A percentile compares a stretch with the other conserved stretches of the same genome.
phyloP scores from a whole-genome alignment of 495 filamentous ascomycete species.

The Hypoxylon fragiforme region DNA sequence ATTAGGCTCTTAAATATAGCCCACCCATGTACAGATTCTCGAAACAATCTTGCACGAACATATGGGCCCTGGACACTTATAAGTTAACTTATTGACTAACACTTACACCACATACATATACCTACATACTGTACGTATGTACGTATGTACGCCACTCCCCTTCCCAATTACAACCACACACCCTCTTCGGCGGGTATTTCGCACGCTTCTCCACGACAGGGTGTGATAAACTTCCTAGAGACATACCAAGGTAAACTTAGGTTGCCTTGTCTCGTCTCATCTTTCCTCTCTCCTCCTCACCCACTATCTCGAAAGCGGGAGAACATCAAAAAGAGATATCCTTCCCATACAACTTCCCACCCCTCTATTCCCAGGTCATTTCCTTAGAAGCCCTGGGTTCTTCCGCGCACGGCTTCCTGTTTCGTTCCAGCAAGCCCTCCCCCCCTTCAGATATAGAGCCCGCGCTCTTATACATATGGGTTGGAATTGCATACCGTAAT shows the following conservation, averaged over 20 bases:
- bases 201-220: constrained; percentile 25
- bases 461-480: constrained; percentile 30
- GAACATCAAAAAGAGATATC: not conserved
- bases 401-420: constrained; percentile 28
- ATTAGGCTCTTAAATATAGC: constrained; percentile 18
- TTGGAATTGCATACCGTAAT: constrained; percentile 28
- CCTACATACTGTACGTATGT: too few species aligned
- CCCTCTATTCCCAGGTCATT: constrained; percentile 26
- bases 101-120: not conserved
- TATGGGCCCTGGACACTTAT: constrained; percentile 15
- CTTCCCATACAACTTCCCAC: constrained; percentile 9
- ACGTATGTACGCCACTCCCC: too few species aligned
- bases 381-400: too few species aligned
- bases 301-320: too few species aligned
- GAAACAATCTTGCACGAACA: constrained; percentile 26
- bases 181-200: constrained; percentile 20
- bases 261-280: not conserved
- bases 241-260: constrained; percentile 4
- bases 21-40: constrained; percentile 26
- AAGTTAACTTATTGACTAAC: constrained; percentile 13
- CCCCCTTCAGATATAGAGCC: constrained; percentile 8
- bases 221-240: constrained; percentile 26
- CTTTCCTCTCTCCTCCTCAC: not conserved
- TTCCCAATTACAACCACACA: constrained; percentile 31
- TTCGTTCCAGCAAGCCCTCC: not conserved